phyloP scores from a whole-genome alignment of 257 asterid genomes.

The Eucommia ulmoides region DNA sequence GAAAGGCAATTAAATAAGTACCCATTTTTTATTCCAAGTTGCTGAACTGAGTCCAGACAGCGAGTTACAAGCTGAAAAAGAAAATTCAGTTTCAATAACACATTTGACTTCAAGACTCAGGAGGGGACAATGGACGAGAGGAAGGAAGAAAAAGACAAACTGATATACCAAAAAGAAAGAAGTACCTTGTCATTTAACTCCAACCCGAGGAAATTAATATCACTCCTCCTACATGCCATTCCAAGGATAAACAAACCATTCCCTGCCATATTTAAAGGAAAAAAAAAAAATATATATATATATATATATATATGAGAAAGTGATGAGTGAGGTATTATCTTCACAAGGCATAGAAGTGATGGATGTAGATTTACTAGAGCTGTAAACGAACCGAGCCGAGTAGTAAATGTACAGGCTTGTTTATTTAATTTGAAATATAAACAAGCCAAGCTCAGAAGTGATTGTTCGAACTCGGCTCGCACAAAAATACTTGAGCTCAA shows the following conservation, averaged over 20 bases:
- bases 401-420: too few species aligned
- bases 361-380: too few species aligned
- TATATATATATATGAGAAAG: conserved; percentile 9
- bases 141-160: conserved; percentile 5
- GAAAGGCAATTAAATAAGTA: conserved; percentile 21
- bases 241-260: conserved; percentile 76
- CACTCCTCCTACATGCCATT: conserved; percentile 56
- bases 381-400: too few species aligned
- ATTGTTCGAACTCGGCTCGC: too few species aligned
- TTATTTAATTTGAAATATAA: too few species aligned
- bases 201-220: conserved; percentile 84
- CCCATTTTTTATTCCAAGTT: conserved; percentile 42
- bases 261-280: too few species aligned
- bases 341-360: conserved; percentile 4
- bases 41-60: conserved; percentile 39
- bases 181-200: conserved; percentile 75
- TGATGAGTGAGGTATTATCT: neutral
- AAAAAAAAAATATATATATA: too few species aligned
- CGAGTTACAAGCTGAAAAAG: conserved; percentile 62
- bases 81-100: conserved; percentile 9
- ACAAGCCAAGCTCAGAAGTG: too few species aligned
- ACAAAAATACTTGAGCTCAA: too few species aligned
- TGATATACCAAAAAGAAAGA: conserved; percentile 3
- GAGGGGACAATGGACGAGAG: too few species aligned
- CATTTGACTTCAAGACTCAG: conserved; percentile 11